These are phyloP conservation scores for Starmera caribaea DNA, from an alignment of 805 yeast species.

Conservation along the genomic window DNA sequence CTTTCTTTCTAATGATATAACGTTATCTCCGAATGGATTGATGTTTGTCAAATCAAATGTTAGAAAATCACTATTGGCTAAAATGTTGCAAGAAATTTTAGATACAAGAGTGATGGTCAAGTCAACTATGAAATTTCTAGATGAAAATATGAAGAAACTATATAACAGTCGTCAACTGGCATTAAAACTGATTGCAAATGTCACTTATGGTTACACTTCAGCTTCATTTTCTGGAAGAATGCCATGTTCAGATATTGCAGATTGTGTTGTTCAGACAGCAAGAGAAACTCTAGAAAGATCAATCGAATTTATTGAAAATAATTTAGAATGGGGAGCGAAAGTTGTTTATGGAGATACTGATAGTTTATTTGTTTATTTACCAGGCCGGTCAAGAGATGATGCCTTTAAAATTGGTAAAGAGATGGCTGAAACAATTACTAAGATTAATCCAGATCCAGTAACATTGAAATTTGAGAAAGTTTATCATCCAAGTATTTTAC, in stretches of 20 bases:
- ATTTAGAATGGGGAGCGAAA: conserved; percentile 67
- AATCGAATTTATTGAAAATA: conserved; percentile 52
- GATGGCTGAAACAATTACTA: conserved; percentile 57
- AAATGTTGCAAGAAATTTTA: conserved; percentile 76
- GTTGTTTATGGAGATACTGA: conserved; percentile 98
- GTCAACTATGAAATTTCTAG: conserved; percentile 53
- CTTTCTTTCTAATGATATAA: conserved; percentile 42
- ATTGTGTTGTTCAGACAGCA: conserved; percentile 86
- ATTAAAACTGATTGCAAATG: conserved; percentile 83
- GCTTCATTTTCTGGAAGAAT: conserved; percentile 94
- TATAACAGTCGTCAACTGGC: conserved; percentile 79
- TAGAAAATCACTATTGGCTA: conserved; percentile 66
- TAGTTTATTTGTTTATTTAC: conserved; percentile 81
- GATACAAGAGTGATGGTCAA: conserved; percentile 76
- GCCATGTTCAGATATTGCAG: conserved; percentile 96
- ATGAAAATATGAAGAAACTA: conserved; percentile 39
- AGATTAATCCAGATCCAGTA: conserved; percentile 69
- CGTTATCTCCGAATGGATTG: conserved; percentile 79
- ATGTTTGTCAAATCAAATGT: conserved; percentile 60
- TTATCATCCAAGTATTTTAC: conserved; percentile 73
- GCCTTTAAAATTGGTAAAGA: conserved; percentile 71
- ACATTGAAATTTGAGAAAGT: conserved; percentile 86
- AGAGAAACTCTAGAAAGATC: conserved; percentile 74
- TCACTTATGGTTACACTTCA: conserved; percentile 91
- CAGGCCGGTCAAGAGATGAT: conserved; percentile 66